Percentiles rank a stretch among this genome's conserved stretches.
phyloP scores from a whole-genome alignment of 1,284 basidiomycete genomes.

The Schizophyllum commune region DNA sequence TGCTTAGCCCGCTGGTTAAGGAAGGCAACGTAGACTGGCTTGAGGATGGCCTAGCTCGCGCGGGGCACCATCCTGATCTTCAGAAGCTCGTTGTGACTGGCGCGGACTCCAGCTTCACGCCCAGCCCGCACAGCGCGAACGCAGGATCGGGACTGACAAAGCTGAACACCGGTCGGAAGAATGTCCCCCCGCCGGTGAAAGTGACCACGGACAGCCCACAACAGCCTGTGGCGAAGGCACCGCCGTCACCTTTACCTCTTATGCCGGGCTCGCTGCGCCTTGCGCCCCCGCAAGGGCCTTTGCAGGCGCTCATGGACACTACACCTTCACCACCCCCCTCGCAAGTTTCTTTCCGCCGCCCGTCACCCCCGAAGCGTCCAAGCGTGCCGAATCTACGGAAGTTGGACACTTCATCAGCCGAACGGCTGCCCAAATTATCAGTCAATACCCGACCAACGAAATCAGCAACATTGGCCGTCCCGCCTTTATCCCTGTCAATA shows the following conservation, averaged over 20 bases:
- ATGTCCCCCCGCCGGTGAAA: not conserved
- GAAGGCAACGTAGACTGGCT: constrained; percentile 55
- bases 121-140: constrained; percentile 11
- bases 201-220: not conserved
- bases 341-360: constrained; percentile 47
- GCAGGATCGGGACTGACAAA: not conserved
- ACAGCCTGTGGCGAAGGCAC: constrained; percentile 19
- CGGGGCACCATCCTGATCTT: constrained; percentile 47
- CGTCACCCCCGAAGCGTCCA: constrained; percentile 43
- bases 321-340: constrained; percentile 62
- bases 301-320: constrained; percentile 30
- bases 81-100: constrained; percentile 39
- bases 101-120: constrained; percentile 26
- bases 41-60: constrained; percentile 57
- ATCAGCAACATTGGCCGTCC: constrained; percentile 49
- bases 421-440: constrained; percentile 46
- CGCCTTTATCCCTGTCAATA: constrained; percentile 33
- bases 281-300: constrained; percentile 13
- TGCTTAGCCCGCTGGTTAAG: constrained; percentile 47
- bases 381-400: constrained; percentile 54
- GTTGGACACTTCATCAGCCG: constrained; percentile 51
- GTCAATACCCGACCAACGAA: constrained; percentile 48
- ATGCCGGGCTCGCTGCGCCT: constrained; percentile 26
- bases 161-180: constrained; percentile 11
- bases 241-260: constrained; percentile 27